Base-by-base conservation (phyloP, 768 basidiomycete species). In the Myochromella boudieri region DNA sequence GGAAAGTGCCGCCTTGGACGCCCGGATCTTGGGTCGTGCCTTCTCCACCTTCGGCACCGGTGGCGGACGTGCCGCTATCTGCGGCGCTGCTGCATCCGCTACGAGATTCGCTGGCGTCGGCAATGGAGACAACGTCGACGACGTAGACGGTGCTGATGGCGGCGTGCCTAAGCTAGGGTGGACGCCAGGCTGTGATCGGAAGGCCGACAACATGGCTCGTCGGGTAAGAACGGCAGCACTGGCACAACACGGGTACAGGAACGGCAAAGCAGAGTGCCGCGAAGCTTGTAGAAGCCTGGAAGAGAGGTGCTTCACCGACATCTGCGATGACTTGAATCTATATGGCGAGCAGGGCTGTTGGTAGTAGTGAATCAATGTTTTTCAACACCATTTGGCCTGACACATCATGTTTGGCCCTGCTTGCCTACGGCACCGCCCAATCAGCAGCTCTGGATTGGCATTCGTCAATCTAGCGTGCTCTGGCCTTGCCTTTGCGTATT, bases 1-100 rank as follows among this genome's bases (percentile, higher is more conserved):
- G 7, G 81, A 71, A 38, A 94, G 68, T 3, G 90, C 88, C 3
- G 90, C 89, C 64, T 91, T 92, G 44, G 79, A 76, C 0, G 91
- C 72, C 42, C 81, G 75, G 49, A 91, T 73, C 48, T 70, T 78
- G 2, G 86, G 87, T 56, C 85, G 69, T 2, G 79, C 74, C 36
- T 82, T 81, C 52, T 82, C 79, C 6, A 70, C 69, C 60, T 78
- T 85, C 14, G 89, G 89, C 8, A 69, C 67, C 25, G 84, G 81
- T 4, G 87, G 87, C 2, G 88, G 87, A 1, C 81, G 80, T 4
- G 85, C 86, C 4, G 78, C 85, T 25, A 77, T 76, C 60, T 89
- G 86, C 0, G 88, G 87, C 9, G 87, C 80, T 6, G 82, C 72
- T 3, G 83, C 78, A 56, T 87, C 79, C 11, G 76, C 61, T 14